Evolutionary conservation across 2,329 filamentous ascomycete species (phyloP), one percentile per base, ranked within the genome.

Genomic region (Penicillium sp.): DNA sequence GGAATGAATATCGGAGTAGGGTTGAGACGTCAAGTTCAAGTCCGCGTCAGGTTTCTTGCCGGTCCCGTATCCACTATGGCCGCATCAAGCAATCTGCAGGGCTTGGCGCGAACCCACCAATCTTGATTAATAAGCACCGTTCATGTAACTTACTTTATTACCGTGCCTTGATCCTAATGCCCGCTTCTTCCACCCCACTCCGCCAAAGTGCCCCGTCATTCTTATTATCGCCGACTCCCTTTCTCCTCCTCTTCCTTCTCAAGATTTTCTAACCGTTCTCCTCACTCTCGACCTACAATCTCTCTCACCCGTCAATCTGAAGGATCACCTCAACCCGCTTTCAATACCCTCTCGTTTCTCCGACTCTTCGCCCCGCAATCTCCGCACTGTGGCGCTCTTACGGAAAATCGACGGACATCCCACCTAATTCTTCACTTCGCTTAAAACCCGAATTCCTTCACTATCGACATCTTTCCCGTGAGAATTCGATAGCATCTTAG

Each of bases 181-280:
- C 22, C 22, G 22, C 61, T 62, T 61, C 61, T 62, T 62, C 57
- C 57, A 61, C 58, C 59, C 60, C 58, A 64, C 56, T 64, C 57
- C 60, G 59, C 59, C 51, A 58, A 34, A 54, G 55, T 61, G 59
- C 63, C 48, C 66, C 61, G 56, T 65, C 65, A 63, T 61, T 61
- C 65, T 65, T 65, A 66, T 66, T 66, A 63, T 67, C 64, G 61
- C 54, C 53, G 53, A 58, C 58, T 60, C 55, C 59, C 60, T 54
- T 54, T 44, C n/a, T n/a, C 40, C 53, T 56, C 47, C 55, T 55
- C 38, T 31, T 44, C 55, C 35, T 55, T 56, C 59, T 55, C 55
- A 50, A 52, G 49, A 37, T 53, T 40, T 45, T 38, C 50, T 54
- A 38, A 20, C n/a, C n/a, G n/a, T 51, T 38, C 29, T 38, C 26